Conservation (phyloP, 768 basidiomycete genomes). For the Hygrophoropsis aurantiaca region DNA sequence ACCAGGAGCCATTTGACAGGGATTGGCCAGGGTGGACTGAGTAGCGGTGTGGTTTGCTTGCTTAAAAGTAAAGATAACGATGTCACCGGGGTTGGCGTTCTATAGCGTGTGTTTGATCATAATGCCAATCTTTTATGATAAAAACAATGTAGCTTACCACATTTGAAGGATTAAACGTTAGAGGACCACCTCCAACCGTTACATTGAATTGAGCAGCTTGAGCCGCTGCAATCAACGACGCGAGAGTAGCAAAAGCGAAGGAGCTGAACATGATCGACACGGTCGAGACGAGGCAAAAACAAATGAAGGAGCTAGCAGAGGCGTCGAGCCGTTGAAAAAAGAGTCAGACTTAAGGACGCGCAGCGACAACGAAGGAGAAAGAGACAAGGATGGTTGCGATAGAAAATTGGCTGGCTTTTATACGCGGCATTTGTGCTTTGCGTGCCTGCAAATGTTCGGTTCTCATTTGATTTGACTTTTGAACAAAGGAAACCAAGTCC, state of each 20-base stretch:
- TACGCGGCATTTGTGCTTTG: constrained; percentile 2
- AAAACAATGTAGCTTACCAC: constrained; percentile 20
- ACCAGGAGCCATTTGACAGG: constrained; percentile 39
- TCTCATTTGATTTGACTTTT: too few relatives aligned
- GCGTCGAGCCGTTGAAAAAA: constrained; percentile 4
- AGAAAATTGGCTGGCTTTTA: constrained; percentile 1
- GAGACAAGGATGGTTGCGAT: not conserved
- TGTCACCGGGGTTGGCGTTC: constrained; percentile 48
- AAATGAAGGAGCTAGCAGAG: constrained; percentile 4
- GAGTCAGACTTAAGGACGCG: not conserved
- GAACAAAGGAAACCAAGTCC: too few relatives aligned
- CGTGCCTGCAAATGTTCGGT: too few relatives aligned
- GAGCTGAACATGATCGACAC: constrained; percentile 1
- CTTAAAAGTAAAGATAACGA: constrained; percentile 48
- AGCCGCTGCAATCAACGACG: not conserved
- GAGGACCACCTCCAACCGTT: constrained; percentile 13
- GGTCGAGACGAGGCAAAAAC: constrained; percentile 1
- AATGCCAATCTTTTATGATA: too few relatives aligned
- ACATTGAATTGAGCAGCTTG: constrained; percentile 11
- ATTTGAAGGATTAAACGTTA: constrained; percentile 9
- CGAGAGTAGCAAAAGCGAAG: constrained; percentile 3
- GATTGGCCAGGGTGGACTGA: constrained; percentile 51
- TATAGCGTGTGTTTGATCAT: constrained; percentile 15
- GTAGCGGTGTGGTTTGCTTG: constrained; percentile 62
- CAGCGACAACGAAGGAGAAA: constrained; percentile 6